Percentiles rank a stretch among this genome's conserved stretches.
phyloP scores from a whole-genome alignment of 1,284 basidiomycete species.

The Coniferiporia weirii region DNA sequence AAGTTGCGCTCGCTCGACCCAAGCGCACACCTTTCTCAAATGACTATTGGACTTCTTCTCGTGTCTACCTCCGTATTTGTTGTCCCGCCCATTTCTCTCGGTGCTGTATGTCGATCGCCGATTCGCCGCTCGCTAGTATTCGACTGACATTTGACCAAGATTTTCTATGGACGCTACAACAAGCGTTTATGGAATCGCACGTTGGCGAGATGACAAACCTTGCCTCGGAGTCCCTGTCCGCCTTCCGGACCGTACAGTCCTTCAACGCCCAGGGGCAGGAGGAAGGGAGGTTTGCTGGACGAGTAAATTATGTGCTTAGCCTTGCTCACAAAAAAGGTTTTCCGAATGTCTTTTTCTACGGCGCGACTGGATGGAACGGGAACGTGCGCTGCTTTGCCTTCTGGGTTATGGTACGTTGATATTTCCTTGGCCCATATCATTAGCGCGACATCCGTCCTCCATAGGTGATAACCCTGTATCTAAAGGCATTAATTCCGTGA shows the following conservation, averaged over 20 bases:
- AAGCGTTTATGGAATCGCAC: slow-evolving; percentile 89
- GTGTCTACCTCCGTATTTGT: slow-evolving; percentile 79
- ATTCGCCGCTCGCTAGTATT: not conserved
- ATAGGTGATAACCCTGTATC: slow-evolving; percentile 87
- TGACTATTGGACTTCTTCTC: slow-evolving; percentile 64
- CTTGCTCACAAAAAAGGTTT: slow-evolving; percentile 86
- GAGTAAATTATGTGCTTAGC: slow-evolving; percentile 66
- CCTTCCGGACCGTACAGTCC: slow-evolving; percentile 89
- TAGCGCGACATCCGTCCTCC: not conserved
- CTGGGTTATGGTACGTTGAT: slow-evolving; percentile 76
- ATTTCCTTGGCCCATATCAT: not conserved
- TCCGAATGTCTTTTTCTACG: slow-evolving; percentile 91
- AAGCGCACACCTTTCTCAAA: slow-evolving; percentile 68
- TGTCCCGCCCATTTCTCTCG: slow-evolving; percentile 93
- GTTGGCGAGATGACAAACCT: slow-evolving; percentile 91
- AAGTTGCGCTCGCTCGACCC: slow-evolving; percentile 70
- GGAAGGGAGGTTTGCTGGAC: slow-evolving; percentile 57
- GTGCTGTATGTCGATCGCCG: slow-evolving; percentile 59
- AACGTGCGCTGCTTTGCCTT: slow-evolving; percentile 85
- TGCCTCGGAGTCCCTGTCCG: slow-evolving; percentile 90
- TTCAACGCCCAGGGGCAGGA: slow-evolving; percentile 81
- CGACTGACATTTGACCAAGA: slow-evolving; percentile 35
- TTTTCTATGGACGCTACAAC: slow-evolving; percentile 94
- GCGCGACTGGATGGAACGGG: slow-evolving; percentile 90
- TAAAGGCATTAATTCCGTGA: slow-evolving; percentile 81